Base-by-base conservation (phyloP, 805 yeast species). In the Danielozyma ontarioensis region DNA sequence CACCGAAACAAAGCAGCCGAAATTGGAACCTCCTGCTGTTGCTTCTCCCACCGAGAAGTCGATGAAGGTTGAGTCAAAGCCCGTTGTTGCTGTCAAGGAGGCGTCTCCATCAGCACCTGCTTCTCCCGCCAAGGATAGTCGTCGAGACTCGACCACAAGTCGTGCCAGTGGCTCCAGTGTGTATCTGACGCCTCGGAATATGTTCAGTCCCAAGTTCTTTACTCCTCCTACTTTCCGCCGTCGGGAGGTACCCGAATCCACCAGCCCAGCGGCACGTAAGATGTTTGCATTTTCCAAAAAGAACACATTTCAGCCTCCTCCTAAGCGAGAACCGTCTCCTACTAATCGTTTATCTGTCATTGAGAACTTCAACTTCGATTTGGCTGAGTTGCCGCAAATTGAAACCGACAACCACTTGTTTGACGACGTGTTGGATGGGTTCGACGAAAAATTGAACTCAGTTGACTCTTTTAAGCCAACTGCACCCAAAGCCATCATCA, bases 331-430 rank as follows among this genome's bases (percentile, higher is more conserved):
- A 6, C 22, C 22, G 22, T 6, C 10, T 10, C n/a, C n/a, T n/a
- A 6, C 10, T 19, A 19, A 19, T 19, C 22, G 22, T 6, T 6
- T 19, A 10, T 19, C 22, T 10, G 10, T 19, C 8, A 10, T 19
- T 6, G 22, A 19, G 22, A 19, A 10, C 22, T 19, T 19, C 10
- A 17, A 11, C 12, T 13, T 25, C 12, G 13, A 10, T 4, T 29
- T 39, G 10, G 31, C 41, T 4, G 39, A 46, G 26, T 41, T 59
- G 17, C 63, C 63, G 2, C 39, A 43, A 12, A 39, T 58, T 31
- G 62, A 57, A 29, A 39, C 46, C 6, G 64, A 57, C 11, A 44
- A 42, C 12, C 32, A 47, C 30, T 41, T 55, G 40, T 58, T 59
- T 36, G 57, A 49, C 28, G 64, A 59, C 18, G 36, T 59, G 36